Conservation (phyloP, 306 rosid species). For the Cucurbita pepo region DNA sequence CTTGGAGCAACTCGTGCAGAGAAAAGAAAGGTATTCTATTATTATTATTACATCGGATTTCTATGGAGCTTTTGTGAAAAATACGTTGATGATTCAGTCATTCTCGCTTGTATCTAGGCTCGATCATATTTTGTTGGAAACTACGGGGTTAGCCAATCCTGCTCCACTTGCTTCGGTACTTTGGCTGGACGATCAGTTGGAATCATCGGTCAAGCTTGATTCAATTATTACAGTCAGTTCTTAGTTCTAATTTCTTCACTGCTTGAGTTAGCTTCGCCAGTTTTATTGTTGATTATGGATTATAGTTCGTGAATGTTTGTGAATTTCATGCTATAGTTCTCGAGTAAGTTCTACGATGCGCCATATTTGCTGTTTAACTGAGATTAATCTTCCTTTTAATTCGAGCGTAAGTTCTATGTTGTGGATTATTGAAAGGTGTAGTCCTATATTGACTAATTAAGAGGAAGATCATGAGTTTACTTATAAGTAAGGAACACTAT, state of each 20-base stretch:
- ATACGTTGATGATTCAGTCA: not conserved
- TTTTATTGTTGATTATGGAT: not conserved
- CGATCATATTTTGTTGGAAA: slow-evolving; percentile 89
- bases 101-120: slow-evolving; percentile 29
- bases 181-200: slow-evolving; percentile 96
- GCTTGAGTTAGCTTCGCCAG: not conserved
- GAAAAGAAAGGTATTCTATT: slow-evolving; percentile 56
- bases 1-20: slow-evolving; percentile 77
- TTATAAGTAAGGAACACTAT: too few relatives aligned
- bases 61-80: not conserved
- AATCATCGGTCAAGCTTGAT: slow-evolving; percentile 69
- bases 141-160: slow-evolving; percentile 96
- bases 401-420: not conserved
- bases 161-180: slow-evolving; percentile 92
- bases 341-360: not conserved
- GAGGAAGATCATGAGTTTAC: too few relatives aligned
- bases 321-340: not conserved
- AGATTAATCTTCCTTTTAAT: not conserved
- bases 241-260: not conserved
- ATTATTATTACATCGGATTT: not conserved
- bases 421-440: too few relatives aligned
- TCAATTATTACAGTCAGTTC: slow-evolving; percentile 75
- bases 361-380: not conserved
- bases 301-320: not conserved
- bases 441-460: too few relatives aligned